Evolutionary conservation across 2,329 filamentous ascomycete species (phyloP).

Genomic region (Penicillium sp.): DNA sequence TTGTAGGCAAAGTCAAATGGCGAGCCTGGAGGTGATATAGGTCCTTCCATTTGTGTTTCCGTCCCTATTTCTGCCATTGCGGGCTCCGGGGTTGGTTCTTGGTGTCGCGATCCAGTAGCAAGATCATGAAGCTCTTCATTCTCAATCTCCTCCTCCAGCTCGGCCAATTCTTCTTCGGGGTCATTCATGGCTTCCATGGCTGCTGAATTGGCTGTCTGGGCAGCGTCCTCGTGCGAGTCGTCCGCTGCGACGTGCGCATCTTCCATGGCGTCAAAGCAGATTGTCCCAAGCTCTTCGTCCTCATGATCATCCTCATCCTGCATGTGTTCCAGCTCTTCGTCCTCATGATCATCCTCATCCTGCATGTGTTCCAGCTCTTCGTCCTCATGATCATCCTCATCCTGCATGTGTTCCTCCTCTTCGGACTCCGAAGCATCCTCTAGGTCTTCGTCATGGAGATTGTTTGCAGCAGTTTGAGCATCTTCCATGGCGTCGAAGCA

Average conservation of each 20-base stretch:
- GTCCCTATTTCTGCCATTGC: background rate
- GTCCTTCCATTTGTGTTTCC: background rate
- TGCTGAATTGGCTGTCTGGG: background rate
- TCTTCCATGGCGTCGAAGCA: slow-evolving; percentile 8
- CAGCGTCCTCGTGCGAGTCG: background rate
- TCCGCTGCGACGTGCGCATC: background rate
- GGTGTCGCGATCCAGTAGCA: background rate
- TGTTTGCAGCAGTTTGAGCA: background rate
- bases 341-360: background rate
- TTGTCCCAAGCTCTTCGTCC: slow-evolving; percentile 18
- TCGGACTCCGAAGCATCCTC: background rate
- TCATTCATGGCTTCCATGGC: background rate
- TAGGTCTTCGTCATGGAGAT: background rate
- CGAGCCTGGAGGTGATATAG: background rate
- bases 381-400: background rate
- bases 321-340: background rate
- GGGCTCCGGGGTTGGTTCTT: background rate
- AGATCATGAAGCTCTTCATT: background rate
- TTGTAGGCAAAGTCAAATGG: background rate
- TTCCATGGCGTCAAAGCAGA: slow-evolving; percentile 24
- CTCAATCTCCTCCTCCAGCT: background rate
- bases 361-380: slow-evolving; percentile 11
- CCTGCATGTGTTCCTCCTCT: background rate
- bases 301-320: background rate
- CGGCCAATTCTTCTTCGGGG: background rate